Conservation (phyloP, 495 filamentous ascomycete species). For the Tuber magnatum region DNA sequence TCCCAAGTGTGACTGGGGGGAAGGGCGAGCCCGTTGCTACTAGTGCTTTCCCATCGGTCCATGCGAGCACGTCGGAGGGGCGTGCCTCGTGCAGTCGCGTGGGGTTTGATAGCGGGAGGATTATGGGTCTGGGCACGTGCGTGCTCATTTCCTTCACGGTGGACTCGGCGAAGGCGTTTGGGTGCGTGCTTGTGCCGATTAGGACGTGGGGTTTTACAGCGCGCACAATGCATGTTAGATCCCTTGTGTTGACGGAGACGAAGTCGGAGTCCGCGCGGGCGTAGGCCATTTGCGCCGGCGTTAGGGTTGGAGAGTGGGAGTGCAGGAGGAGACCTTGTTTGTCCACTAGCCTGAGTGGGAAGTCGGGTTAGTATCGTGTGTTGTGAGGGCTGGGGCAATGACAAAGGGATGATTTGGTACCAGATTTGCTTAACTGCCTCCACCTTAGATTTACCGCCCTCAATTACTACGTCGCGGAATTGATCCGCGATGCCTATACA, state of each 20-base stretch:
- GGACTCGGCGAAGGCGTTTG: conserved; percentile 69
- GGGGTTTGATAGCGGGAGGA: conserved; percentile 81
- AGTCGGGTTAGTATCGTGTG: neutral
- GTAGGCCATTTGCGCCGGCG: conserved; percentile 58
- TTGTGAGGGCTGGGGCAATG: neutral
- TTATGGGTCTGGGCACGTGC: conserved; percentile 66
- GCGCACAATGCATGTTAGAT: conserved; percentile 61
- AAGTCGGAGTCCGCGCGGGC: conserved; percentile 61
- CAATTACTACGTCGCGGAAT: conserved; percentile 64
- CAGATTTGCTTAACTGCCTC: conserved; percentile 79
- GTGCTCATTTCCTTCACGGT: conserved; percentile 71
- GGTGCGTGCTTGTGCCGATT: conserved; percentile 76
- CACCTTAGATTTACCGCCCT: conserved; percentile 53
- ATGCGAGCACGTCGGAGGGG: conserved; percentile 66
- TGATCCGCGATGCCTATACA: conserved; percentile 66
- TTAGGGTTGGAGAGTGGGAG: conserved; percentile 55
- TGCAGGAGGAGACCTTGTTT: conserved; percentile 70
- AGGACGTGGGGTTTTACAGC: conserved; percentile 72
- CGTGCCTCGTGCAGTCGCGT: conserved; percentile 76
- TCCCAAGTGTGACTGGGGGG: conserved; percentile 56
- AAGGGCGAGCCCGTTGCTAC: conserved; percentile 83
- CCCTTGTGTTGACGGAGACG: conserved; percentile 49
- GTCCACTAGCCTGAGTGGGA: conserved; percentile 64
- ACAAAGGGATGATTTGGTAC: conserved; percentile 42
- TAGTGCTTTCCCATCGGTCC: conserved; percentile 72